Base-by-base conservation (phyloP, 2,329 filamentous ascomycete species). In the Scedosporium boydii region DNA sequence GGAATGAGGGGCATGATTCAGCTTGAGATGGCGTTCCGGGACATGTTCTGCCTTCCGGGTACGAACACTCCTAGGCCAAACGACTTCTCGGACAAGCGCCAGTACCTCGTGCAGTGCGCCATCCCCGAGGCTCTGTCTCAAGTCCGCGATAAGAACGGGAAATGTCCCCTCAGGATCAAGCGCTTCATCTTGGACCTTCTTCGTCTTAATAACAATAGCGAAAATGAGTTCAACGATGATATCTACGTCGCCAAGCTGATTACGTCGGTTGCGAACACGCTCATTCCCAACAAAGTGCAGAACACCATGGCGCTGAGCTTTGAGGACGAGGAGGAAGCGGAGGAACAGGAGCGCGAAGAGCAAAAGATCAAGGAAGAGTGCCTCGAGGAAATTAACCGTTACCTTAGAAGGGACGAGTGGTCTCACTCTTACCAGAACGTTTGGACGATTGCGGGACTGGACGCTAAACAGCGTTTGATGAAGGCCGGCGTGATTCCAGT, bases 181-280 rank as follows among this genome's bases (percentile, higher is more conserved):
- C 83, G 85, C 46, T 96, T 97, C 72, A 84, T 99, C 58, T 83
- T 96, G 23, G 92, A 97, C 68, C 90, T 96, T 70, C 79, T 99
- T 41, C 88, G 90, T 58, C 93, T 92, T 77, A 99, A 99, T 71
- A 93, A 99, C 75, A 99, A 99, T 71, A 87, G 89, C 2, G 88
- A 90, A 64, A 99, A 99, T 68, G 76, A 87, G 59, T 96, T 86
- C 70, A 96, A 93, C 4, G 96, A 99, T 69, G 88, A 93, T 65
- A 87, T 90, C 69, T 99, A 97, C 71, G 85, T 99, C 61, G 87
- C 91, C 6, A 89, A 83, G 23, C 80, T 99, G 26, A 89, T 99
- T 7, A 78, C 80, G 51, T 80, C 82, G 0, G 73, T 88, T 27
- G 80, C 85, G 1, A 80, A 79, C 0, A 85, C 82, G n/a, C 75